Conservation (phyloP, 345 rosid species). For the Corchorus capsularis region DNA sequence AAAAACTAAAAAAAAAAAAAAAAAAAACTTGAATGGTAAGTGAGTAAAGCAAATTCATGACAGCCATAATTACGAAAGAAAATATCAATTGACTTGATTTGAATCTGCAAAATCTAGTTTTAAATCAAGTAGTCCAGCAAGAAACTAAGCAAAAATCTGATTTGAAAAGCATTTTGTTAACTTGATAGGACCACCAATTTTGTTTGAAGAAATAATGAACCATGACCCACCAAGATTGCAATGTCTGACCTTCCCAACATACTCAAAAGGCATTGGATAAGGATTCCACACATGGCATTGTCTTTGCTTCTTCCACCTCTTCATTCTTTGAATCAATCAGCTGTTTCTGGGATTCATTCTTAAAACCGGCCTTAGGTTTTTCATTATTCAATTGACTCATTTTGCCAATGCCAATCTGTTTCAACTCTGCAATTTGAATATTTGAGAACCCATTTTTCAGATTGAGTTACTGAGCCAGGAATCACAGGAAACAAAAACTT, state of each 20-base stretch:
- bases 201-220: neutral
- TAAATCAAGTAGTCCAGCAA: neutral
- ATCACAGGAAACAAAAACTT: neutral
- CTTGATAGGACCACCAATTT: neutral
- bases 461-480: neutral
- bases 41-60: neutral
- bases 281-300: neutral
- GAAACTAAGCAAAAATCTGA: neutral
- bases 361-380: neutral
- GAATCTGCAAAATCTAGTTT: neutral
- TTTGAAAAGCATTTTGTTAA: neutral
- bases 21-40: neutral
- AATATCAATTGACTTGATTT: neutral
- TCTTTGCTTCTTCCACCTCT: constrained; percentile 4
- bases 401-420: neutral
- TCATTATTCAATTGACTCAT: neutral
- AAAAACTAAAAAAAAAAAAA: too few relatives aligned
- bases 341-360: neutral
- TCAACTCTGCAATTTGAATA: too few relatives aligned
- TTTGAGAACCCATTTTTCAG: neutral
- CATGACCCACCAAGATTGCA: neutral
- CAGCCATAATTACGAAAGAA: neutral
- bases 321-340: neutral
- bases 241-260: neutral
- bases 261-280: neutral